Percentiles rank a stretch among this genome's conserved stretches.
Conservation (phyloP, 2,329 filamentous ascomycete genomes). For the Arthrobotrys sphaeroides region DNA sequence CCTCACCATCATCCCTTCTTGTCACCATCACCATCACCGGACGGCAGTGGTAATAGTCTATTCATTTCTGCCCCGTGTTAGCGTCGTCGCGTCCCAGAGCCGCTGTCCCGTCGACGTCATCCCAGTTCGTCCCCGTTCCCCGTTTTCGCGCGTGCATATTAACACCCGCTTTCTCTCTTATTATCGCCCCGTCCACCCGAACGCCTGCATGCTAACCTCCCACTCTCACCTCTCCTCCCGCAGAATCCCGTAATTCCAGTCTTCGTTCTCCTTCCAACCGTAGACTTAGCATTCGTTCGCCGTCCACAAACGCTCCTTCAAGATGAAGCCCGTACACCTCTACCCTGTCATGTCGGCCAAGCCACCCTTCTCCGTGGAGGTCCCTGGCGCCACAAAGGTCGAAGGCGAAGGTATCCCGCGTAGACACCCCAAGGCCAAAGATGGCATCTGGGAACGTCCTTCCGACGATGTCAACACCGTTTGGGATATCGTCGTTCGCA, state of each 20-base stretch:
- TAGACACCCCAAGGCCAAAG: slow-evolving; percentile 75
- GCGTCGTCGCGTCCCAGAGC: not conserved
- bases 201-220: slow-evolving; percentile 9
- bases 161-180: not conserved
- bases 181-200: slow-evolving; percentile 7
- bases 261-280: slow-evolving; percentile 10
- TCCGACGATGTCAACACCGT: slow-evolving; percentile 77
- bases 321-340: slow-evolving; percentile 29
- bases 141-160: slow-evolving; percentile 19
- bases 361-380: slow-evolving; percentile 79
- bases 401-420: slow-evolving; percentile 86
- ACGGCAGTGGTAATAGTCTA: too few species aligned
- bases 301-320: slow-evolving; percentile 11
- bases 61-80: not conserved
- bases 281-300: slow-evolving; percentile 9
- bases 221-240: not conserved
- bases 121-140: not conserved
- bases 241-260: not conserved
- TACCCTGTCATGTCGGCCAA: slow-evolving; percentile 69
- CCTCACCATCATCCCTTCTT: not conserved
- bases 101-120: slow-evolving; percentile 30
- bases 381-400: slow-evolving; percentile 72
- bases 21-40: not conserved
- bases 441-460: slow-evolving; percentile 74
- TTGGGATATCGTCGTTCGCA: slow-evolving; percentile 78